Evolutionary conservation across 78 protist genomes (phyloP).

Genomic region (Dictyostelium firmibasis): DNA sequence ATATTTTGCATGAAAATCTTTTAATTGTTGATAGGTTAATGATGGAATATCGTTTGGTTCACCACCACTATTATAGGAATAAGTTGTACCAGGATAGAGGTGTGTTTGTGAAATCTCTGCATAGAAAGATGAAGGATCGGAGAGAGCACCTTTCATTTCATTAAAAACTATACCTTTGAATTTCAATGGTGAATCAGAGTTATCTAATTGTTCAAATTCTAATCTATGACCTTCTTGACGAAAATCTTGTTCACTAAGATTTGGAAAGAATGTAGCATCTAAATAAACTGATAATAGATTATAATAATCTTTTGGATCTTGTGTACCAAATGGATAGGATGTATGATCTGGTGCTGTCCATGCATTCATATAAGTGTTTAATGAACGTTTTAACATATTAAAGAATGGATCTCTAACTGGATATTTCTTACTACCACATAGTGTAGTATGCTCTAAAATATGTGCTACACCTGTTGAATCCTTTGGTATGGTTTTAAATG

Average conservation of each 20-base stretch:
- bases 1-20: conserved; percentile 67
- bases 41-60: conserved; percentile 85
- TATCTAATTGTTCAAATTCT: conserved; percentile 70
- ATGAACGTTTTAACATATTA: conserved; percentile 88
- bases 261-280: conserved; percentile 93
- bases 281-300: conserved; percentile 89
- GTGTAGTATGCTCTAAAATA: conserved; percentile 95
- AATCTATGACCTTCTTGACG: conserved; percentile 94
- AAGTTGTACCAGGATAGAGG: conserved; percentile 71
- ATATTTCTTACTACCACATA: conserved; percentile 93
- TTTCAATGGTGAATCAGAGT: conserved; percentile 17
- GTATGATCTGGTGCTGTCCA: conserved; percentile 89
- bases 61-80: conserved; percentile 89
- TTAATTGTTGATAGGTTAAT: conserved; percentile 83
- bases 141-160: conserved; percentile 93
- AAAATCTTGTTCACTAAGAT: conserved; percentile 80
- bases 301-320: conserved; percentile 84
- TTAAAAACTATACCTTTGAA: conserved; percentile 94
- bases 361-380: conserved; percentile 84
- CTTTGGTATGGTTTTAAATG: conserved; percentile 86
- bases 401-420: conserved; percentile 95
- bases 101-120: conserved; percentile 21
- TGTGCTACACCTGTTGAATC: conserved; percentile 93
- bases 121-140: conserved; percentile 32
- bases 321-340: conserved; percentile 93